Conservation (phyloP, 805 yeast genomes). For the Metschnikowia similis region DNA sequence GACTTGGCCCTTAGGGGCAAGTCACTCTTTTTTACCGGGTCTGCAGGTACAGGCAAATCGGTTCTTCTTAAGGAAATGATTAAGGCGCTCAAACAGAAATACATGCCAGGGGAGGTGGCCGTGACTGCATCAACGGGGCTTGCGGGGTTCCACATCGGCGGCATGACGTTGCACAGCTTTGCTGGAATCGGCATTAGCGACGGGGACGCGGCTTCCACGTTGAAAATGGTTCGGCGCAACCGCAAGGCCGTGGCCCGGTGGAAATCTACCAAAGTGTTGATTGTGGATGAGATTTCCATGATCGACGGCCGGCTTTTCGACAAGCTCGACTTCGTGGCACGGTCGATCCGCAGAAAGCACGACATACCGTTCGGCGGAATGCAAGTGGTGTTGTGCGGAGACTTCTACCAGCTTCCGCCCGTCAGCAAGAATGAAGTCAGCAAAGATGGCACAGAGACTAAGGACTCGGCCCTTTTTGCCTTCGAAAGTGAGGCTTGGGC, state of each 20-base stretch:
- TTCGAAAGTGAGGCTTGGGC: constrained; percentile 76
- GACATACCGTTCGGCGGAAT: constrained; percentile 87
- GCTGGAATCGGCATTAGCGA: constrained; percentile 82
- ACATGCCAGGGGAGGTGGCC: constrained; percentile 54
- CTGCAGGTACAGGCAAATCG: constrained; percentile 88
- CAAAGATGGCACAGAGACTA: constrained; percentile 20
- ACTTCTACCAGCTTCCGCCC: constrained; percentile 94
- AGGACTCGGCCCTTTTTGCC: constrained; percentile 47
- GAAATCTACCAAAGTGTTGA: constrained; percentile 63
- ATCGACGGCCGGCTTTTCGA: constrained; percentile 75
- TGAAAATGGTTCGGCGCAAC: constrained; percentile 46
- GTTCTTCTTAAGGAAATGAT: constrained; percentile 65
- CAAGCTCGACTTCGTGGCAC: constrained; percentile 69
- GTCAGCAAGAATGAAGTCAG: constrained; percentile 43
- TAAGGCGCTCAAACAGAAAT: constrained; percentile 24
- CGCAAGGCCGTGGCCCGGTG: constrained; percentile 49
- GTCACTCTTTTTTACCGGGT: constrained; percentile 73
- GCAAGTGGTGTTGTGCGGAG: constrained; percentile 88
- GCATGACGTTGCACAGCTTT: constrained; percentile 80
- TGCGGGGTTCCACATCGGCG: constrained; percentile 93
- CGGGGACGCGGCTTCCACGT: constrained; percentile 44
- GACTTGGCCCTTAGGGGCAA: constrained; percentile 51
- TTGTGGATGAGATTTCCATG: constrained; percentile 95
- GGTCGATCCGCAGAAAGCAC: constrained; percentile 44
- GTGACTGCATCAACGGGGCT: constrained; percentile 95